Conservation (phyloP, 345 rosid species). For the thale cress (Arabidopsis thaliana) region DNA sequence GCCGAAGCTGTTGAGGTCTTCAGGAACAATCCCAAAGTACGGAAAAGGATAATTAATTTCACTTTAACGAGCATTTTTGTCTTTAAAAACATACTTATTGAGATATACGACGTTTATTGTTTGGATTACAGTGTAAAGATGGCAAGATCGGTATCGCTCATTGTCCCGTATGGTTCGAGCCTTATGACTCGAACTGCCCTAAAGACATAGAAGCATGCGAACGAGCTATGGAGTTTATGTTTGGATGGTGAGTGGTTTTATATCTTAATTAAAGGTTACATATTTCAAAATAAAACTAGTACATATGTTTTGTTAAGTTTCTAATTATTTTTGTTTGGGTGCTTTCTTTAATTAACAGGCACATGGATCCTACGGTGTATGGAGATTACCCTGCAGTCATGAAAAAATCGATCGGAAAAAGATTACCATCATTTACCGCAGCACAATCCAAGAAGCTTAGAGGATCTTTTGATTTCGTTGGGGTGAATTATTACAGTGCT, state of each 20-base stretch:
- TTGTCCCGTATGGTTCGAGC: conserved; percentile 48
- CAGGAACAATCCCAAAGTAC: conserved; percentile 43
- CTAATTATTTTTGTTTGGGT: background rate
- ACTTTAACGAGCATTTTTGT: background rate
- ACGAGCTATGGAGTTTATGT: conserved; percentile 48
- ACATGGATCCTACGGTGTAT: conserved; percentile 45
- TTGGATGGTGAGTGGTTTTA: conserved; percentile 43
- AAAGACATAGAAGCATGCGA: conserved; percentile 43
- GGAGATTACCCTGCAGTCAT: conserved; percentile 49
- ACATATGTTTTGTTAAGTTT: background rate
- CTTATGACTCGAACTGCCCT: conserved; percentile 39
- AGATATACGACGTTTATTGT: background rate
- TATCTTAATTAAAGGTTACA: too few relatives aligned
- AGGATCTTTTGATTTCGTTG: conserved; percentile 48
- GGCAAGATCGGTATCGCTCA: conserved; percentile 48
- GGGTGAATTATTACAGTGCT: conserved; percentile 47
- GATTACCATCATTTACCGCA: conserved; percentile 44
- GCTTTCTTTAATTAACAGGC: conserved; percentile 23
- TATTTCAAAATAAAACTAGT: too few relatives aligned
- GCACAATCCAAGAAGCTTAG: conserved; percentile 33
- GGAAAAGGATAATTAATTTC: conserved; percentile 1
- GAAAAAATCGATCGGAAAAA: conserved; percentile 40
- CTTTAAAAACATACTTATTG: conserved; percentile 16
- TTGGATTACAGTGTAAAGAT: conserved; percentile 44
- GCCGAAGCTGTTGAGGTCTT: conserved; percentile 47